Percentiles rank a stretch among this genome's conserved stretches.
Conservation (phyloP, 345 rosid species). For the Trapa bicornis region DNA sequence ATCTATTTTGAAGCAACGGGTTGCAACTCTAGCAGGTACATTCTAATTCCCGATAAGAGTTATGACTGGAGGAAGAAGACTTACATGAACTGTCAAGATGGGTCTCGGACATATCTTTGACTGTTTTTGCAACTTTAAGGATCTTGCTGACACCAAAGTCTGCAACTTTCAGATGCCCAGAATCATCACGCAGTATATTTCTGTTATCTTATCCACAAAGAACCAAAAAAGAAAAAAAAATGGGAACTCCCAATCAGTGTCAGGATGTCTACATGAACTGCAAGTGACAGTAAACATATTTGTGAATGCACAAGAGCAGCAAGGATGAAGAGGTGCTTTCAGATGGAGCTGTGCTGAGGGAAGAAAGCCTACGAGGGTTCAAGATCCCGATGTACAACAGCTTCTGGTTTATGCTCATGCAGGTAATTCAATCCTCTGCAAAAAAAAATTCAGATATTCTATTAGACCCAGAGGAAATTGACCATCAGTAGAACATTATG, state of each 20-base stretch:
- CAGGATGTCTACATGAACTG: constrained; percentile 1
- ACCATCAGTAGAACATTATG: background rate
- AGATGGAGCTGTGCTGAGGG: background rate
- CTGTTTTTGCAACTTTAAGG: constrained; percentile 45
- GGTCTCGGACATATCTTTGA: constrained; percentile 38
- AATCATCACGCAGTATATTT: constrained; percentile 63
- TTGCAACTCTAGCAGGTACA: background rate
- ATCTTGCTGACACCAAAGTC: constrained; percentile 62
- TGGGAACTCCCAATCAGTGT: constrained; percentile 15
- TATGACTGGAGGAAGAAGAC: constrained; percentile 13
- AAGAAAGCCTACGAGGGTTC: constrained; percentile 66
- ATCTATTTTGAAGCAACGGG: background rate
- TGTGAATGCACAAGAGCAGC: background rate
- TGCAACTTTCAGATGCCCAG: constrained; percentile 65
- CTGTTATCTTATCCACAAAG: constrained; percentile 46
- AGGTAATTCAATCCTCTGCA: constrained; percentile 81
- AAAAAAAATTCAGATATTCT: constrained; percentile 10
- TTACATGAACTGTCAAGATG: constrained; percentile 50
- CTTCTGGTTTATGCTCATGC: constrained; percentile 76
- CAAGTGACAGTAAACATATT: background rate
- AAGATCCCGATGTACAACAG: constrained; percentile 70
- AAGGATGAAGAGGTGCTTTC: background rate
- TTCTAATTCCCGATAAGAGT: background rate
- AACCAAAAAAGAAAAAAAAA: constrained; percentile 18
- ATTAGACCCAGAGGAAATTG: background rate